Evolutionary conservation across 1,284 basidiomycete species (phyloP).

Genomic region (Papiliotrema flavescens): DNA sequence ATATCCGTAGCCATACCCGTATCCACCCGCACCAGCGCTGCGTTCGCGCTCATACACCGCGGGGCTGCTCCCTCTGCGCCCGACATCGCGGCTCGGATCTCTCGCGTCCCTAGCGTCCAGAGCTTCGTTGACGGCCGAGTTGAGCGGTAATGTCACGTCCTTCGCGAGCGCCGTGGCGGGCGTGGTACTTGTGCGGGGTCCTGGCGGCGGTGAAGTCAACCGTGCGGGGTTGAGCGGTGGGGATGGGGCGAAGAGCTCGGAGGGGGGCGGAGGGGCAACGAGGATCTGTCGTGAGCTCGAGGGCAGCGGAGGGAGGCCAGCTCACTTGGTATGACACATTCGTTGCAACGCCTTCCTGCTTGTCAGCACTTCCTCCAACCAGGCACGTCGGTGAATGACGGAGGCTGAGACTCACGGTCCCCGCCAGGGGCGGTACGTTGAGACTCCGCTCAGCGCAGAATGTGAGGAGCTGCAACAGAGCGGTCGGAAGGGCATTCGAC

Average conservation of each 20-base stretch:
- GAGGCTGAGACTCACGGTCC: conserved; percentile 15
- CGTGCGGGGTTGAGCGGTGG: conserved; percentile 26
- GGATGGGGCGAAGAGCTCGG: conserved; percentile 38
- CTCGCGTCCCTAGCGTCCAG: neutral
- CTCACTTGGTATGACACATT: conserved; percentile 35
- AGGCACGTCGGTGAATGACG: neutral
- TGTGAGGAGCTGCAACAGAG: conserved; percentile 34
- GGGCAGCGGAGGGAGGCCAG: neutral
- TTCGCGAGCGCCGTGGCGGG: conserved; percentile 5
- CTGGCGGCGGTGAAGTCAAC: conserved; percentile 29
- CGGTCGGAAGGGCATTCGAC: conserved; percentile 20
- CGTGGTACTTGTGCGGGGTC: conserved; percentile 19
- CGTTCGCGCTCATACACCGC: neutral
- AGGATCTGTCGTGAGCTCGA: conserved; percentile 25
- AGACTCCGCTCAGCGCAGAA: conserved; percentile 37
- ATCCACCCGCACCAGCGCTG: conserved; percentile 18
- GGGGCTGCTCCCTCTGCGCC: neutral
- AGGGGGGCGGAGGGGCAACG: conserved; percentile 36
- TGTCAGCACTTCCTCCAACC: neutral
- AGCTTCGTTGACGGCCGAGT: conserved; percentile 1
- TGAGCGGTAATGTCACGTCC: conserved; percentile 5
- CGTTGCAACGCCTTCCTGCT: conserved; percentile 25
- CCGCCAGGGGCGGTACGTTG: conserved; percentile 37
- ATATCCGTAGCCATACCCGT: too few species aligned
- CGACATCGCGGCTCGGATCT: conserved; percentile 1